phyloP scores from a whole-genome alignment of 2,329 filamentous ascomycete species.

The Neopestalotiopsis rosae region DNA sequence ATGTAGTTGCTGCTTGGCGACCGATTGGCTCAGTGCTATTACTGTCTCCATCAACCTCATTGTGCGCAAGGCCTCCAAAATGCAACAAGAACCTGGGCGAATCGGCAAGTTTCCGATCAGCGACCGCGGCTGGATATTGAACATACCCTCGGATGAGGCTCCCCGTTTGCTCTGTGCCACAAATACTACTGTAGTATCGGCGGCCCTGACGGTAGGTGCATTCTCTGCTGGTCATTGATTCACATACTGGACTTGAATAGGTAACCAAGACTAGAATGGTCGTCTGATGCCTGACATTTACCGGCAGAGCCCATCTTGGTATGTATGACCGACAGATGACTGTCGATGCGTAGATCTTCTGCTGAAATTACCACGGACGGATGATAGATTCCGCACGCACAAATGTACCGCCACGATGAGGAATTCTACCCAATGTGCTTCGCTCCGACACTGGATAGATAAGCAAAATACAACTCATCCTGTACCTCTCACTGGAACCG shows the following conservation, averaged over 20 bases:
- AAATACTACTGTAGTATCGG: constrained; percentile 4
- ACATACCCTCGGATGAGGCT: background rate
- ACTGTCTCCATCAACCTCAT: background rate
- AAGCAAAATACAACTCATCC: background rate
- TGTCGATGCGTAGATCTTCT: background rate
- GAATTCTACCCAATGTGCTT: background rate
- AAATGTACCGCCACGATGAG: background rate
- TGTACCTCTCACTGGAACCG: background rate
- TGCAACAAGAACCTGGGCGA: background rate
- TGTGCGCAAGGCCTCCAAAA: background rate
- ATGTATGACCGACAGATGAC: background rate
- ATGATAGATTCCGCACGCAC: background rate
- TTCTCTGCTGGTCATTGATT: background rate
- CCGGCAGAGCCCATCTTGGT: background rate
- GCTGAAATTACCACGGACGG: background rate
- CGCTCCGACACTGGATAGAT: background rate
- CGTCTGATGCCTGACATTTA: background rate
- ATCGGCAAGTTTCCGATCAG: constrained; percentile 13
- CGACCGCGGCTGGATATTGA: background rate
- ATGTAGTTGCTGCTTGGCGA: background rate
- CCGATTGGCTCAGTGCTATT: background rate
- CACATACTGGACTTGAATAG: background rate
- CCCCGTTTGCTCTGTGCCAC: background rate
- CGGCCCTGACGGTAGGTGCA: background rate
- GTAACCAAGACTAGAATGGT: background rate